Base-by-base conservation (phyloP, 768 basidiomycete species). In the Ramaria rubella region DNA sequence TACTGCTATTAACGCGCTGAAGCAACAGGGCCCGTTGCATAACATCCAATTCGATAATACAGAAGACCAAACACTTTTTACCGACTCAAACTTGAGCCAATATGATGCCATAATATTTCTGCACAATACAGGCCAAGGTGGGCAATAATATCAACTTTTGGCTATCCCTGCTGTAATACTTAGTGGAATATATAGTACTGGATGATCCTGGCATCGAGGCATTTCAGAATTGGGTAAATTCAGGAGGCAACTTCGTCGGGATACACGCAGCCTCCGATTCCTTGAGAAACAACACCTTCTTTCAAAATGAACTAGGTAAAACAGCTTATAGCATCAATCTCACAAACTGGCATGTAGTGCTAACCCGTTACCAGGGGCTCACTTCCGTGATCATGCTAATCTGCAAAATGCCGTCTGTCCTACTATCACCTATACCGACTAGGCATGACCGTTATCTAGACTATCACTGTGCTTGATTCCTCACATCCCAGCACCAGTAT, bases 91-190 rank as follows among this genome's bases (percentile, higher is more conserved):
- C 49, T 72, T 90, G 31, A 67, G 70, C 12, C 65, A 67, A 30
- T 90, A 81, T 63, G 86, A 90, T 62, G 82, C 78, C 0, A 59
- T 91, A 26, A 61, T 90, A 60, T 90, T 91, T 66, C 67, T 90
- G 55, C 79, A 76, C 46, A 88, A 79, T 26, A 84, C 83, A 1
- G 84, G 85, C 30, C 81, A 86, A 70, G 79, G 87, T 83, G 57
- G 44, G 77, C 66, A 6, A 23, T n/a, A n/a, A 12, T 29, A 21
- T 31, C 40, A 40, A 44, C 31, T 23, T 38, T 19, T 46, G 40
- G 24, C 42, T 48, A n/a, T 50, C 9, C 34, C 31, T 26, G 29
- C 43, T 44, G 17, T 17, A 54, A 21, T 54, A 26, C n/a, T 17
- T n/a, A n/a, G n/a, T 30, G 27, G 44, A 9, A 49, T 24, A 27